Evolutionary conservation across 306 rosid species (phyloP), one percentile per base, ranked within the genome.

Genomic region (Casuarina glauca): DNA sequence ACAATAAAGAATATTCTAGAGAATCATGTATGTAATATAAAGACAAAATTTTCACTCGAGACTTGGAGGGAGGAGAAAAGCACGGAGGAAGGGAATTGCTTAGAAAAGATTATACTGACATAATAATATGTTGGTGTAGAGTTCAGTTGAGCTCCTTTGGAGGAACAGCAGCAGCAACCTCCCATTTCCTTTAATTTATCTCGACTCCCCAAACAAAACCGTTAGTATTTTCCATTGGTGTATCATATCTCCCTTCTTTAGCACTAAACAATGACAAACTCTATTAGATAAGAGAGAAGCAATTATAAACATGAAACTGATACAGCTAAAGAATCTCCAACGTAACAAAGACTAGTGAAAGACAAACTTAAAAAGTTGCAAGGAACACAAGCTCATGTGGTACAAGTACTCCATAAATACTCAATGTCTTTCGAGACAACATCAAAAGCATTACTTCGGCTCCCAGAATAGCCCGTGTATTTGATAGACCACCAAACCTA

Each of bases 111-210:
- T 74, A 80, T 74, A 87, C 90, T 76, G 67, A 92, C 97, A 80
- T 86, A 89, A 76, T 76, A 91, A 81, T 87, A 88, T 7, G 88
- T 72, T 19, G 92, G 89, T 13, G 83, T 88, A 81, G 78, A 80
- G 51, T 62, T 86, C 84, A 77, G 75, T 61, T 84, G 91, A 41
- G 87, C 78, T 82, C 84, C 87, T 80, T 77, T 83, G 19, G 91
- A 76, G 80, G 90, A 84, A 89, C 95, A 89, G 15, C 97, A 94
- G 70, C 98, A 94, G 82, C 97, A 94, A 81, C 92, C 91, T 79
- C 98, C 98, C 98, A 94, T 94, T 67, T 79, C 75, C 32, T 53
- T 79, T 76, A 75, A 60, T 79, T 90, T 88, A 83, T 73, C 82
- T 79, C 76, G 74, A 73, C 77, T 41, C 61, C 72, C 51, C 81